Base-by-base conservation (phyloP, 2,329 filamentous ascomycete species). In the Teratosphaeria epicoccoides region DNA sequence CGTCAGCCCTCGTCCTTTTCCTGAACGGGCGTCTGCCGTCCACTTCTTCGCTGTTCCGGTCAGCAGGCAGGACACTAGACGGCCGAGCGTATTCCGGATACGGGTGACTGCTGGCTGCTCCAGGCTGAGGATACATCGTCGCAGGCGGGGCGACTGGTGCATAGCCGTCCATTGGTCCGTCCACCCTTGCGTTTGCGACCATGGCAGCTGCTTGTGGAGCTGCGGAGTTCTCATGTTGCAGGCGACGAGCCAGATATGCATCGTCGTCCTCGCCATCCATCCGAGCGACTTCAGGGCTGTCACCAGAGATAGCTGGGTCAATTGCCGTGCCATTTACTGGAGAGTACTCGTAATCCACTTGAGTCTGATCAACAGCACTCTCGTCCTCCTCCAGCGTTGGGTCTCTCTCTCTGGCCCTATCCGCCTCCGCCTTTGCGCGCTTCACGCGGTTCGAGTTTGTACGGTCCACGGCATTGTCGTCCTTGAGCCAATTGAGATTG, bases 401-500 rank as follows among this genome's bases (percentile, higher is more conserved):
- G 55, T 76, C 72, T 43, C 67, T 67, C 46, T 71, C 62, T 59
- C 77, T 79, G 6, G 73, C 74, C 25, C 62, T 65, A 45, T 80
- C 75, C 3, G 79, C 80, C 59, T 81, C 78, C 49, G 74, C 72
- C 49, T 73, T 70, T 24, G 76, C 74, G 52, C 70, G 66, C 51
- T 64, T 62, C 56, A 59, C 62, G 2, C 66, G 62, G 17, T 57
- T 66, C 28, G 71, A 70, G 17, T 74, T 68, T 25, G 61, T 59
- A 6, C 59, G 54, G 23, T 62, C 59, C 14, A 55, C 51, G 3
- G 63, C 59, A 53, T 78, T 72, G 47, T 65, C 74, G 51, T 81
- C 81, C 49, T 79, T 78, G 46, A 97, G 72, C 88, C 89, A 96
- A 43, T 78, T 80, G 24, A 95, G 74, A 66, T 98, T 98, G 49